A percentile compares a stretch with the other conserved stretches of the same genome.
Conservation (phyloP, 75 land plant genomes). For the Cupressus sempervirens region DNA sequence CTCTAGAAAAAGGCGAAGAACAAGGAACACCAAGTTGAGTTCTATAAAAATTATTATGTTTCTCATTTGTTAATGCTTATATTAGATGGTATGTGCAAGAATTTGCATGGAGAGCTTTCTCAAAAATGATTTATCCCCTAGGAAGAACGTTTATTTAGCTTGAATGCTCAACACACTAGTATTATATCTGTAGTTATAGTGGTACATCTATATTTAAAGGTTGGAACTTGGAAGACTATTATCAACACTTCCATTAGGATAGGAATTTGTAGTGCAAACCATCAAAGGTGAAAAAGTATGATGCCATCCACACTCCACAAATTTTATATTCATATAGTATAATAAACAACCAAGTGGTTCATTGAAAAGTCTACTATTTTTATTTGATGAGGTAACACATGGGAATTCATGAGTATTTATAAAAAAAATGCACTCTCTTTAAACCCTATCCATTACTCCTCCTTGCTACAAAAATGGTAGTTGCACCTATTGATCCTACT, state of each 20-base stretch:
- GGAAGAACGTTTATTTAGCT: slow-evolving; percentile 55
- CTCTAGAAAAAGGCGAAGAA: slow-evolving; percentile 72
- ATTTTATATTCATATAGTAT: slow-evolving; percentile 35
- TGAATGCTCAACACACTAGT: slow-evolving; percentile 82
- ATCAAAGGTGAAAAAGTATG: slow-evolving; percentile 71
- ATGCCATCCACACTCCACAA: slow-evolving; percentile 70
- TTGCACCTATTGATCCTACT: slow-evolving; percentile 49
- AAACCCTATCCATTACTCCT: slow-evolving; percentile 79
- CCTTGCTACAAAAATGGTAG: slow-evolving; percentile 78
- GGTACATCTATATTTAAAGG: slow-evolving; percentile 86
- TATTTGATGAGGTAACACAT: slow-evolving; percentile 90
- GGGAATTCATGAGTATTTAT: slow-evolving; percentile 73
- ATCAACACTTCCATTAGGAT: slow-evolving; percentile 37
- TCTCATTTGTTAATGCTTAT: slow-evolving; percentile 70
- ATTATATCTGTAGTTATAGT: slow-evolving; percentile 81
- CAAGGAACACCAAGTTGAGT: slow-evolving; percentile 45
- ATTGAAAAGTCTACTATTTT: slow-evolving; percentile 34
- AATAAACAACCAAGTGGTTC: slow-evolving; percentile 12
- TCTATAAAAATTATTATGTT: slow-evolving; percentile 73
- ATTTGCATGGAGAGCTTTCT: slow-evolving; percentile 65
- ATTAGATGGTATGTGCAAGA: slow-evolving; percentile 75
- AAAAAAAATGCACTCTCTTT: slow-evolving; percentile 61
- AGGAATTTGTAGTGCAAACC: slow-evolving; percentile 62
- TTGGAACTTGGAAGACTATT: slow-evolving; percentile 68
- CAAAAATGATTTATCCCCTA: slow-evolving; percentile 67